Evolutionary conservation across 1,284 basidiomycete genomes (phyloP).

Genomic region (Veloboletus limbatus): DNA sequence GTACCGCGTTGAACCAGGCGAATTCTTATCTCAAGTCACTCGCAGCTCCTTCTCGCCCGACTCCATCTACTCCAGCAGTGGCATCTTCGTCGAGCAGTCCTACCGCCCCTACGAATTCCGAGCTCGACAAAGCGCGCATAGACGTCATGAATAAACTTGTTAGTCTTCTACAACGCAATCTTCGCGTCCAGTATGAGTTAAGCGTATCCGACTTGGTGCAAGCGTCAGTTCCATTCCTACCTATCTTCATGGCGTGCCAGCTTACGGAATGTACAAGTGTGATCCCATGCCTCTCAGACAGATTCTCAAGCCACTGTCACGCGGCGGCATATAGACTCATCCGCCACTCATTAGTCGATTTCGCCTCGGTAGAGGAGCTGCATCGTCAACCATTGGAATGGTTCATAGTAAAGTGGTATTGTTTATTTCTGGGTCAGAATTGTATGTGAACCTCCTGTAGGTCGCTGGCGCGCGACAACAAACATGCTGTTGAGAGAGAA

Average conservation of each 20-base stretch:
- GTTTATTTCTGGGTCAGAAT: background rate
- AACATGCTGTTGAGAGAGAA: conserved; percentile 84
- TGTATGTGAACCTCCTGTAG: conserved; percentile 40
- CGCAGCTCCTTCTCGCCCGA: conserved; percentile 44
- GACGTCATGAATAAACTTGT: conserved; percentile 69
- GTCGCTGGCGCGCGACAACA: conserved; percentile 82
- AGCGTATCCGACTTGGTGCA: conserved; percentile 69
- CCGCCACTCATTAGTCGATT: conserved; percentile 75
- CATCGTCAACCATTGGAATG: conserved; percentile 73
- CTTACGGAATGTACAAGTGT: conserved; percentile 45
- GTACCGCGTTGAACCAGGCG: conserved; percentile 63
- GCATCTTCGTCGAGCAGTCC: conserved; percentile 38
- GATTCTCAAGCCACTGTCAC: conserved; percentile 70
- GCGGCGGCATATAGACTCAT: conserved; percentile 86
- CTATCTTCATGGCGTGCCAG: background rate
- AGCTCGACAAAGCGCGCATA: conserved; percentile 54
- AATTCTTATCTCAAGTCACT: conserved; percentile 54
- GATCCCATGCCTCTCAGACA: conserved; percentile 75
- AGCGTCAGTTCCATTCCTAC: conserved; percentile 48
- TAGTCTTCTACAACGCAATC: conserved; percentile 66
- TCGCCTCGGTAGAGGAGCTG: conserved; percentile 58
- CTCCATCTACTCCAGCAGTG: conserved; percentile 41
- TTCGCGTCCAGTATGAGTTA: conserved; percentile 77
- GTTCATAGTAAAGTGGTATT: conserved; percentile 76
- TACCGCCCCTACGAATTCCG: conserved; percentile 38